phyloP scores from a whole-genome alignment of 148 eudicot genomes.

The Salicornia ramosissima region DNA sequence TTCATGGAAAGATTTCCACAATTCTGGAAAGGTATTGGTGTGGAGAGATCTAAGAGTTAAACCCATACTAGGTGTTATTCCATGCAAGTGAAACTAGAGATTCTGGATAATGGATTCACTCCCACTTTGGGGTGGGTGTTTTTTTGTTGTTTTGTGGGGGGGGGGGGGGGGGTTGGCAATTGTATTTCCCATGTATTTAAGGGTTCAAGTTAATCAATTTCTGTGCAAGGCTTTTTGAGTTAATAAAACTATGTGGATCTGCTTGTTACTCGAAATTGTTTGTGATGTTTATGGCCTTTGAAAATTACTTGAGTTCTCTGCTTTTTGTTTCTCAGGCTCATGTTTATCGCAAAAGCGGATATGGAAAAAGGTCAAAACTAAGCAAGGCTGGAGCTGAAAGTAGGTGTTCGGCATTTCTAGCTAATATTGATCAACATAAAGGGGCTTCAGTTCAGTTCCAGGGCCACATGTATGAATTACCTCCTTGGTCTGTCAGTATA shows the following conservation, averaged over 20 bases:
- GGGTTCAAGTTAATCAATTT: background rate
- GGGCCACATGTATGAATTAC: slow-evolving; percentile 59
- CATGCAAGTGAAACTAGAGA: background rate
- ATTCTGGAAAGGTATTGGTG: background rate
- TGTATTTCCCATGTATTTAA: background rate
- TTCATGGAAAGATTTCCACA: no score
- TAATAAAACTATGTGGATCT: background rate
- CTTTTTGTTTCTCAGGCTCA: slow-evolving; percentile 57
- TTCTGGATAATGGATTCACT: no score
- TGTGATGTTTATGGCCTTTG: background rate
- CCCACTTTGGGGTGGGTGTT: no score
- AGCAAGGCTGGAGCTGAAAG: slow-evolving; percentile 29
- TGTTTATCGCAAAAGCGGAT: slow-evolving; percentile 42
- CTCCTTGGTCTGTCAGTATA: slow-evolving; percentile 98
- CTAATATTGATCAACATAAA: slow-evolving; percentile 81
- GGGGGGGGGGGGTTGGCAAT: background rate
- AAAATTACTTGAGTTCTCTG: background rate
- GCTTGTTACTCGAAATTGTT: background rate
- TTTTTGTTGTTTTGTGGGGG: no score
- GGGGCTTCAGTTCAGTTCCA: slow-evolving; percentile 55
- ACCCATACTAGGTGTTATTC: background rate
- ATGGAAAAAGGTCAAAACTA: slow-evolving; percentile 14
- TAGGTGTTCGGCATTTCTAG: slow-evolving; percentile 84
- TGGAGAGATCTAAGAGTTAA: background rate
- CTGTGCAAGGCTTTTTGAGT: background rate